phyloP scores from a whole-genome alignment of 805 yeast species.

The Candida yuanshanica region DNA sequence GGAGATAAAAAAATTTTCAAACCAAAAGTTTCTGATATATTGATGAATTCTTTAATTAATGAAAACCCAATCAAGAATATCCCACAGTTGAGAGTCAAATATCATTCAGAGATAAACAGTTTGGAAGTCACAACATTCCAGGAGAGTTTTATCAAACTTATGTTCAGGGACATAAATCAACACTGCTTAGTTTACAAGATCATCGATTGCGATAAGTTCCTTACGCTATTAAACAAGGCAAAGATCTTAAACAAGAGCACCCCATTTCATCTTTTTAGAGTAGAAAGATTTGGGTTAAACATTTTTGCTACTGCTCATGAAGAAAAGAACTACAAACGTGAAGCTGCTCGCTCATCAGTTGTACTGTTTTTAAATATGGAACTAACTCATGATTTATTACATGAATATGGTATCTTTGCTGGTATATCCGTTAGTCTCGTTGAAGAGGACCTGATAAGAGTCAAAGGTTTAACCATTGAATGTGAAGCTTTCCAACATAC shows the following conservation, averaged over 20 bases:
- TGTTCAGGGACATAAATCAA: constrained; percentile 19
- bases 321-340: constrained; percentile 41
- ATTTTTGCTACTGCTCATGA: constrained; percentile 72
- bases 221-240: constrained; percentile 60
- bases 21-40: constrained; percentile 68
- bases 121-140: constrained; percentile 42
- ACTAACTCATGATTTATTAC: constrained; percentile 33
- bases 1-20: constrained; percentile 19
- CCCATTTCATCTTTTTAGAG: constrained; percentile 80
- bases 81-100: constrained; percentile 63
- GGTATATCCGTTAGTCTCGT: constrained; percentile 43
- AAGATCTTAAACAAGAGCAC: constrained; percentile 69
- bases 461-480: constrained; percentile 22
- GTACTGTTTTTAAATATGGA: constrained; percentile 60
- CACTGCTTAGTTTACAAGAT: constrained; percentile 20
- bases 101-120: constrained; percentile 60
- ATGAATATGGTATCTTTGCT: constrained; percentile 33
- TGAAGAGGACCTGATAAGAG: constrained; percentile 25
- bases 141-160: constrained; percentile 26
- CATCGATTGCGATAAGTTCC: constrained; percentile 34
- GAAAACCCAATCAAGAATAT: constrained; percentile 69
- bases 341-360: constrained; percentile 55
- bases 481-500: constrained; percentile 19
- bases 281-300: constrained; percentile 32
- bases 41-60: constrained; percentile 87